phyloP scores from a whole-genome alignment of 192 early-diverging fungal species.

The Coemansia sp. region DNA sequence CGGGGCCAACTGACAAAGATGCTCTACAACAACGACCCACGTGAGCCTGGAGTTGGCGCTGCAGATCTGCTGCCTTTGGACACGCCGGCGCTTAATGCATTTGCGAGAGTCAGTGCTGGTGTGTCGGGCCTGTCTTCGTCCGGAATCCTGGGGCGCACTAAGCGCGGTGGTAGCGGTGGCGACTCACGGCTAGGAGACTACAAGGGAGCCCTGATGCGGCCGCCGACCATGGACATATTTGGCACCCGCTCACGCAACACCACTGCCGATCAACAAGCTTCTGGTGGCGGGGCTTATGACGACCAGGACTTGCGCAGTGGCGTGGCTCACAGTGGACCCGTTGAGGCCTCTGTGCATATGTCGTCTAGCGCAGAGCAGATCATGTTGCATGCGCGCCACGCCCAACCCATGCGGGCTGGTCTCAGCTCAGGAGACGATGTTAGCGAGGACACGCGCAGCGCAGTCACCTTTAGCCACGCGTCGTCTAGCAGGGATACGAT shows the following conservation, averaged over 20 bases:
- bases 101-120: not conserved
- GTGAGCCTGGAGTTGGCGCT: not conserved
- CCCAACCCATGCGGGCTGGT: conserved; percentile 7
- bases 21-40: conserved; percentile 32
- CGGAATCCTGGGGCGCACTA: conserved; percentile 18
- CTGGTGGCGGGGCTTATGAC: not conserved
- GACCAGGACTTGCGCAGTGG: conserved; percentile 3
- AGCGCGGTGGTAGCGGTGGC: conserved; percentile 36
- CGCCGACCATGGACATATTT: conserved; percentile 36
- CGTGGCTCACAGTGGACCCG: conserved; percentile 21
- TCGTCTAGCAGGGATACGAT: not conserved
- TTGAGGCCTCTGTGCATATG: conserved; percentile 21
- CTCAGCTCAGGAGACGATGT: conserved; percentile 19
- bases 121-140: not conserved
- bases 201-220: conserved; percentile 32
- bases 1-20: conserved; percentile 46
- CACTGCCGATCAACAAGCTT: conserved; percentile 10
- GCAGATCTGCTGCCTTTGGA: not conserved
- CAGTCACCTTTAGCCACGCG: not conserved
- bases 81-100: not conserved
- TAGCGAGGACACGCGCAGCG: conserved; percentile 7
- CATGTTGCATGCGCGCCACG: conserved; percentile 1
- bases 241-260: conserved; percentile 19
- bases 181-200: conserved; percentile 44
- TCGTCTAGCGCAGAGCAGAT: conserved; percentile 6